Evolutionary conservation across 345 rosid genomes (phyloP).

Genomic region (Eucalyptus regnans): DNA sequence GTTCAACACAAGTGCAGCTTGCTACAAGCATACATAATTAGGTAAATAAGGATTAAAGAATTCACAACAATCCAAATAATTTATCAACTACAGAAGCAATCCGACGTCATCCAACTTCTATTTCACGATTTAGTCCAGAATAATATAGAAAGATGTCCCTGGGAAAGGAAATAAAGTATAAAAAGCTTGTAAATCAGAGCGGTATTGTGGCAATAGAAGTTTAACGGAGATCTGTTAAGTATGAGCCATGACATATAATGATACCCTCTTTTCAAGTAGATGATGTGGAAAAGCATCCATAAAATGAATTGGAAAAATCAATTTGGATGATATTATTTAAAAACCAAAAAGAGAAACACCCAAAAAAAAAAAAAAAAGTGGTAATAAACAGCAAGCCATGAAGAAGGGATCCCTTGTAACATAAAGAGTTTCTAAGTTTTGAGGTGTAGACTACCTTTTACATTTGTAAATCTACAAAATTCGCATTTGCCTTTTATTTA

Average conservation of each 20-base stretch:
- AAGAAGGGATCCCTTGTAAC: background rate
- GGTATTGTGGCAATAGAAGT: background rate
- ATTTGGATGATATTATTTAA: background rate
- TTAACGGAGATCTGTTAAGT: background rate
- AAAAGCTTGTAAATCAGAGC: background rate
- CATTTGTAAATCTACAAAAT: background rate
- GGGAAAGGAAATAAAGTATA: background rate
- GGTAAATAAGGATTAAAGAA: background rate
- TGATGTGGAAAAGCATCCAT: background rate
- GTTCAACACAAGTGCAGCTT: conserved; percentile 92
- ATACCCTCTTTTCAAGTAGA: background rate
- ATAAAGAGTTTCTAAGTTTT: background rate
- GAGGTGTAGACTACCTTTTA: background rate
- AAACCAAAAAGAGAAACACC: background rate
- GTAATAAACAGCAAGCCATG: background rate
- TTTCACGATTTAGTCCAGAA: background rate
- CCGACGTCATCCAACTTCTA: background rate
- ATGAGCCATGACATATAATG: background rate
- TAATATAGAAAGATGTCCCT: background rate
- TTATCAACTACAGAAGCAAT: background rate
- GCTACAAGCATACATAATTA: conserved; percentile 29
- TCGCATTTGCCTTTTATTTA: background rate
- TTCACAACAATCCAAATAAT: background rate
- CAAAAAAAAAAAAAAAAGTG: too few relatives aligned
- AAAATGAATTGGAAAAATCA: background rate